Conservation (phyloP, 768 basidiomycete genomes). For the Lactifluus rugatus region DNA sequence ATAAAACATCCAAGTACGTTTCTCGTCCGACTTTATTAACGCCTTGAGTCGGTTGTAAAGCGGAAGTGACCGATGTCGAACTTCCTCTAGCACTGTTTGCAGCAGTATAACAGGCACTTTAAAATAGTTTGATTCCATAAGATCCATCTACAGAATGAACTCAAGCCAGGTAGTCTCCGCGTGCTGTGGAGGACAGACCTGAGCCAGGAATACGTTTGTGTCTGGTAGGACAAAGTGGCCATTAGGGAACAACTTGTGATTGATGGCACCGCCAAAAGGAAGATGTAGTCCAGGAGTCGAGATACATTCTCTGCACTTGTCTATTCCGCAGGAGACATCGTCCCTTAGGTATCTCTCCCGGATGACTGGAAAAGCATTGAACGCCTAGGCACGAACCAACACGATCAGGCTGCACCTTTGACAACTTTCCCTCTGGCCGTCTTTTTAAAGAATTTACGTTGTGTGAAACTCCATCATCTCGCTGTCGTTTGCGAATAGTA, state of each 20-base stretch:
- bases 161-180: not conserved
- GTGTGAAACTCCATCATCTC: slow-evolving; percentile 66
- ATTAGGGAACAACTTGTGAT: slow-evolving; percentile 46
- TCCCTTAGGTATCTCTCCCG: slow-evolving; percentile 90
- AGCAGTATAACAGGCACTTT: slow-evolving; percentile 76
- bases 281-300: slow-evolving; percentile 36
- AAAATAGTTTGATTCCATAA: slow-evolving; percentile 72
- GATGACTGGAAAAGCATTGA: slow-evolving; percentile 39
- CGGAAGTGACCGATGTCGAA: slow-evolving; percentile 86
- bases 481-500: slow-evolving; percentile 61
- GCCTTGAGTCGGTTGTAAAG: slow-evolving; percentile 87
- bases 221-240: slow-evolving; percentile 90
- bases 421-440: slow-evolving; percentile 89
- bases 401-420: slow-evolving; percentile 49
- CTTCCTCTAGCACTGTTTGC: slow-evolving; percentile 95
- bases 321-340: slow-evolving; percentile 82
- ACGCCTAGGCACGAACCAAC: not conserved
- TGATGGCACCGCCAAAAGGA: slow-evolving; percentile 46
- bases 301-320: slow-evolving; percentile 55
- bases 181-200: slow-evolving; percentile 37
- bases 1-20: slow-evolving; percentile 76
- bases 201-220: slow-evolving; percentile 89
- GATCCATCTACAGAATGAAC: slow-evolving; percentile 64
- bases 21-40: slow-evolving; percentile 76
- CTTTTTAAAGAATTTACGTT: slow-evolving; percentile 93